Evolutionary conservation across 176 grass and related monocot species (phyloP), one percentile per base, ranked within the genome.

Genomic region (Musa troglodytarum): DNA sequence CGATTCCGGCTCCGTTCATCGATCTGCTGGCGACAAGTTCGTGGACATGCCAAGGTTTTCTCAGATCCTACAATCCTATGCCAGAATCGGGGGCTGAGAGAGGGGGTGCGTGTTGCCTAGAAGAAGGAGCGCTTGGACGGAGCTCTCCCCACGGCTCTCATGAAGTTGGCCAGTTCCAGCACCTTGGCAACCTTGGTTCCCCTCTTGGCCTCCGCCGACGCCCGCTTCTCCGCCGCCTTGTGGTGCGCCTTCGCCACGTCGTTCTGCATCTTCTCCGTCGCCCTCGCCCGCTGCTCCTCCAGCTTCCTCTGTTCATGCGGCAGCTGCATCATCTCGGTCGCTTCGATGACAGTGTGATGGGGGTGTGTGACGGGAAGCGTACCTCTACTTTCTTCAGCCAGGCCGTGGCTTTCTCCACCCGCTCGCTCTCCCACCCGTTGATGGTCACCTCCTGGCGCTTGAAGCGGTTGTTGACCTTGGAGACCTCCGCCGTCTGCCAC

Each of bases 381-480:
- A 98, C 95, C 95, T 99, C 88, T 6, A 94, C 87, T 82, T 89
- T 99, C 90, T 99, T 99, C 77, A 92, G 77, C 80, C 86, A 87
- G 0, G 84, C 63, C 58, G 78, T 71, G 0, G 90, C 90, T 73
- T 94, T 91, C 71, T 99, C 95, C 19, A 89, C 81, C 80, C 94
- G 80, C 52, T 88, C 88, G 1, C 81, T 91, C 80, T 98, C 88
- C 86, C 90, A 98, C 0, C 94, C 94, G 76, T 98, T 93, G 79
- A 98, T 93, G 63, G 90, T 80, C 4, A 98, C 88, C 71, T 98
- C 94, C 75, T 98, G 88, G 65, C 88, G 1, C 84, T 98, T 98
- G 78, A 93, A 98, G 10, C 94, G 55, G 77, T 93, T 98, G 80
- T 91, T 98, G 62, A 93, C 82, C 94, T 93, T 93, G 21, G 90